Evolutionary conservation across 1,139 yeast genomes (phyloP).

Genomic region (Casaregolazyma suthepensis): DNA sequence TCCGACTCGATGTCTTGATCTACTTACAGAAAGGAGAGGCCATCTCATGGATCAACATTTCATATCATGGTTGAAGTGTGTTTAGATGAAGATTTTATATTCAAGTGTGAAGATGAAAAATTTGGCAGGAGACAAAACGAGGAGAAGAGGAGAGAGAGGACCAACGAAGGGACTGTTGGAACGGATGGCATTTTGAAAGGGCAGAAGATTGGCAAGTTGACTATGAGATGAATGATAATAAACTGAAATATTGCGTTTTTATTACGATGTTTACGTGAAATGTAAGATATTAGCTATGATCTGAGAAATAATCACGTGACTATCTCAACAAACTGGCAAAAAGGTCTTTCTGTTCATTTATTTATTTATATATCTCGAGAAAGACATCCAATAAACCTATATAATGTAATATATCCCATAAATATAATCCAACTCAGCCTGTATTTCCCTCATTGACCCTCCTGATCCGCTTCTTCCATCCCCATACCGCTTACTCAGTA

Average conservation of each 20-base stretch:
- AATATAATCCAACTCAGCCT: too few species aligned
- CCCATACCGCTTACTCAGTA: too few species aligned
- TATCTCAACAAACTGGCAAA: too few species aligned
- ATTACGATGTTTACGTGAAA: too few species aligned
- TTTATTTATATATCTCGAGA: too few species aligned
- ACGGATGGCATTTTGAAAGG: background rate
- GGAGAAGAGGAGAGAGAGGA: background rate
- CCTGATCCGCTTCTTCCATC: too few species aligned
- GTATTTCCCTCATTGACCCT: too few species aligned
- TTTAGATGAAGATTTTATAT: background rate
- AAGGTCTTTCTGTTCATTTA: too few species aligned
- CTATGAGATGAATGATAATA: background rate
- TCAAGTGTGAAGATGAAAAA: background rate
- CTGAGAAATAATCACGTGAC: too few species aligned
- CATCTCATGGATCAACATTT: background rate
- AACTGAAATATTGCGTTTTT: background rate
- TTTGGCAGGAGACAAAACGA: background rate
- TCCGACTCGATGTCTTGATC: background rate
- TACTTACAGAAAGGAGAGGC: background rate
- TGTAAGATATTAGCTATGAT: too few species aligned
- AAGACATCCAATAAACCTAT: too few species aligned
- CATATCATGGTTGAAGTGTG: background rate
- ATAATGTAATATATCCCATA: too few species aligned
- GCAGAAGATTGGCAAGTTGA: background rate
- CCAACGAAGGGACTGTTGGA: background rate